phyloP scores from a whole-genome alignment of 306 rosid genomes.

The Amphicarpaea edgeworthii region DNA sequence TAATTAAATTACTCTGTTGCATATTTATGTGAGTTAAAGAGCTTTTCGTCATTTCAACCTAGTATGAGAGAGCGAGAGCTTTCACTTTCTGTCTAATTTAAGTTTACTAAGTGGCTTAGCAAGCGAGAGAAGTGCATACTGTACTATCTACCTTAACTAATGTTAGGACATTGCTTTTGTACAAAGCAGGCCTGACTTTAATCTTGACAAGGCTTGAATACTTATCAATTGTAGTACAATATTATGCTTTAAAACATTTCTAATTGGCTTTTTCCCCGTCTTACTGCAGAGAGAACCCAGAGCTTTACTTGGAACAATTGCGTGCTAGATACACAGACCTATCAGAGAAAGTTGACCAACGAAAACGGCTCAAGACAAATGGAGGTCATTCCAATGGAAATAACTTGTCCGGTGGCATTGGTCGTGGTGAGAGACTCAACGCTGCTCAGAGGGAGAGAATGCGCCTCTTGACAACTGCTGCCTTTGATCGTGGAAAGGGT shows the following conservation, averaged over 20 bases:
- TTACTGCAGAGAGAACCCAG: conserved; percentile 79
- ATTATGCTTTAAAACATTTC: conserved; percentile 31
- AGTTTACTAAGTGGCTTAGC: not conserved
- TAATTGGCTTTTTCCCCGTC: conserved; percentile 6
- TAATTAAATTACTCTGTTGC: conserved; percentile 8
- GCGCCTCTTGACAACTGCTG: conserved; percentile 98
- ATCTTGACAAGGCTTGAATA: conserved; percentile 37
- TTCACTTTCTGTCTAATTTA: conserved; percentile 3
- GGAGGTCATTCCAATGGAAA: conserved; percentile 51
- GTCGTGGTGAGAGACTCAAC: conserved; percentile 93
- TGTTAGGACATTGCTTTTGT: conserved; percentile 30
- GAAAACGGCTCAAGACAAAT: conserved; percentile 55
- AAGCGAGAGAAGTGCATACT: conserved; percentile 1
- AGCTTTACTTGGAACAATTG: conserved; percentile 83
- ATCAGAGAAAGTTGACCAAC: conserved; percentile 59
- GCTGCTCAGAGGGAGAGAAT: conserved; percentile 97
- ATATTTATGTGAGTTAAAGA: conserved; percentile 24
- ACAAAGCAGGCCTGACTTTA: conserved; percentile 18
- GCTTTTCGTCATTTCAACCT: conserved; percentile 3
- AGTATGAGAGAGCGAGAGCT: not conserved
- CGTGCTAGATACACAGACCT: conserved; percentile 77
- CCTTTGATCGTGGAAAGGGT: conserved; percentile 96
- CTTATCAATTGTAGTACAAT: conserved; percentile 21
- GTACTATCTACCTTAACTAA: not conserved
- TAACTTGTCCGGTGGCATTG: conserved; percentile 46